Base-by-base conservation (phyloP, 176 grass and related monocot species). In the Carex parvula region DNA sequence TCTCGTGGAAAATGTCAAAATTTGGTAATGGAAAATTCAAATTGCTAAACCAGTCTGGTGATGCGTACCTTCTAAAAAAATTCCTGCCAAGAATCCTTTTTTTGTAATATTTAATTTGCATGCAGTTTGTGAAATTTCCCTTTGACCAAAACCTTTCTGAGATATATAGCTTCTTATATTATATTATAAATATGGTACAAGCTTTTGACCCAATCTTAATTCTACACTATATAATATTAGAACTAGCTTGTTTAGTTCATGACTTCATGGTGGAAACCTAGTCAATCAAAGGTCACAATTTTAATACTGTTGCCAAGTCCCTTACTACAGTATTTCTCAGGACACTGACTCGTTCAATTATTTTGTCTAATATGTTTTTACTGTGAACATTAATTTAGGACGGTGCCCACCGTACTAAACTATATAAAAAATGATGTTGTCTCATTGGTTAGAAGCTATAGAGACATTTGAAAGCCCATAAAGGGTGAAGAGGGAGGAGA, bases 361-460 rank as follows among this genome's bases (percentile, higher is more conserved):
- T 77, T 76, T 73, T 74, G 44, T 75, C 71, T 75, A 75, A 75
- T 55, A 44, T 54, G 71, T 30, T 75, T 78, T 78, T 7, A 32
- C 15, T 56, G 46, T 18, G 2, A 57, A 22, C 73, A 78, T 78
- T 78, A 33, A 57, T 30, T 55, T 56, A 8, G 12, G 13, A 77
- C 73, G 29, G 50, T 78, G 48, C 7, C 14, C 6, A 15, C 73
- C 57, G 73, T 57, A 29, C n/a, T 6, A 77, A 54, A 33, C 26
- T 57, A 76, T 55, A 55, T 55, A 55, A 77, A 77, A 77, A 8
- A 8, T 17, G 6, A 57, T 11, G 73, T 17, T 56, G 50, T 13
- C 14, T 56, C 52, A 78, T 78, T 78, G 48, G 73, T 54, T 78
- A 56, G 42, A 57, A 78, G 15, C 15, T 33, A 44, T 1, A 33